Percentiles rank a stretch among this genome's conserved stretches.
Evolutionary conservation across 2,329 filamentous ascomycete species (phyloP).

Genomic region (Fusarium udum): DNA sequence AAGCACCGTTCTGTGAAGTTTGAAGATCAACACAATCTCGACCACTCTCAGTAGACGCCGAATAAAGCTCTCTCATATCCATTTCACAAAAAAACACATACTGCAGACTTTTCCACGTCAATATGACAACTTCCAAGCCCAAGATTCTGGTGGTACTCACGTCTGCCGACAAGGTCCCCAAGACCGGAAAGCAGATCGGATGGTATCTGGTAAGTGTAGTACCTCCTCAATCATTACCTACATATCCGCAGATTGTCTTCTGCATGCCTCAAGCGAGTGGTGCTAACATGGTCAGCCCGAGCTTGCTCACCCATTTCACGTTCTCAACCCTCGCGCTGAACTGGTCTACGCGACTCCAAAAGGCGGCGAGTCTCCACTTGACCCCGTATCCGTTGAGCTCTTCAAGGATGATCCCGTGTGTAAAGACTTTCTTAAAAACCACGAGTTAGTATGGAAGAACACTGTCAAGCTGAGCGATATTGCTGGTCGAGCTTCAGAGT

Average conservation of each 20-base stretch:
- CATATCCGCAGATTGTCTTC: fast-evolving
- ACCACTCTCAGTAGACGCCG: not conserved
- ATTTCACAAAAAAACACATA: too few relatives aligned
- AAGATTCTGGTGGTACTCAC: not conserved
- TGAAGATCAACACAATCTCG: not conserved
- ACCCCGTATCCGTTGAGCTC: not conserved
- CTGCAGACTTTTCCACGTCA: fast-evolving
- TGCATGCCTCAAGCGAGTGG: fast-evolving
- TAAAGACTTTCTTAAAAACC: not conserved
- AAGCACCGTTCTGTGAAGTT: fast-evolving
- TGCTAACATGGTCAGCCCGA: not conserved
- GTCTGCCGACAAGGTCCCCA: not conserved
- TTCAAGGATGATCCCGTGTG: not conserved
- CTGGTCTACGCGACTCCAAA: not conserved
- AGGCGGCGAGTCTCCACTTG: not conserved
- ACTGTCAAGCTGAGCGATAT: not conserved
- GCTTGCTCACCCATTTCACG: not conserved
- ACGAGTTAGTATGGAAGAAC: not conserved
- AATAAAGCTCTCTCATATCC: fast-evolving
- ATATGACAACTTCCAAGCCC: not conserved
- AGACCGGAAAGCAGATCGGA: not conserved
- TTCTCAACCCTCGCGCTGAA: not conserved
- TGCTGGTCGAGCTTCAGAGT: not conserved
- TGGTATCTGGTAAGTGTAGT: not conserved
- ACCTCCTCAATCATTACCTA: fast-evolving